Evolutionary conservation across 2,329 filamentous ascomycete species (phyloP).

Genomic region (Amauroascus niger): DNA sequence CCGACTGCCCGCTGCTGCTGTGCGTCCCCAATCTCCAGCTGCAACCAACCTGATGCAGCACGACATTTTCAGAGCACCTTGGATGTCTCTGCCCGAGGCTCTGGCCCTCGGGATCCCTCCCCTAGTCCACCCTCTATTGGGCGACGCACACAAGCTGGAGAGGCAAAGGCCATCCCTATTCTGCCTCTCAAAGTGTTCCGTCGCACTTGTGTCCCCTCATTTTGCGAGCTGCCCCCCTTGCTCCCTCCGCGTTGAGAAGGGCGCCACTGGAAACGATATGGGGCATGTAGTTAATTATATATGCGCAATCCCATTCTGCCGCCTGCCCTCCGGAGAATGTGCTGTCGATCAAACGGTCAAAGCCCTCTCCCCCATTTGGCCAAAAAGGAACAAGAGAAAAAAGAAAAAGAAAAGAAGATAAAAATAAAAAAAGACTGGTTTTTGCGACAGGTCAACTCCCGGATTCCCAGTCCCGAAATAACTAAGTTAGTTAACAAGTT

Average conservation of each 20-base stretch:
- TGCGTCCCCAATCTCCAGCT: background rate
- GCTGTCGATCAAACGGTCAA: conserved; percentile 8
- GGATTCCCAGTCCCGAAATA: no score
- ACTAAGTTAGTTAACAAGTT: background rate
- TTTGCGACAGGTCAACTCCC: background rate
- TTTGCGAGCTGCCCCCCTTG: background rate
- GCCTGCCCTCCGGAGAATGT: background rate
- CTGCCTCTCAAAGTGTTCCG: conserved; percentile 4
- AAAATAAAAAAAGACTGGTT: no score
- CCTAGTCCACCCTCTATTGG: background rate
- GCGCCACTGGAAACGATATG: no score
- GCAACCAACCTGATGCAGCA: background rate
- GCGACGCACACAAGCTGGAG: no score
- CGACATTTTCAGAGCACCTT: background rate
- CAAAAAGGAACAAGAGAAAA: no score
- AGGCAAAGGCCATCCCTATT: background rate
- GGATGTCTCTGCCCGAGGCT: background rate
- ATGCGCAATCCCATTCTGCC: no score
- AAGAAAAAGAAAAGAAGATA: no score
- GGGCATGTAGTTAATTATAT: no score
- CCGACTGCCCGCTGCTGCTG: no score
- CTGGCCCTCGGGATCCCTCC: background rate
- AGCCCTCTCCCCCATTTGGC: background rate
- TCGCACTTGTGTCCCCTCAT: conserved; percentile 4
- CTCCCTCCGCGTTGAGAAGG: background rate